Base-by-base conservation (phyloP, 805 yeast species). In the Nakazawaea siamensis region DNA sequence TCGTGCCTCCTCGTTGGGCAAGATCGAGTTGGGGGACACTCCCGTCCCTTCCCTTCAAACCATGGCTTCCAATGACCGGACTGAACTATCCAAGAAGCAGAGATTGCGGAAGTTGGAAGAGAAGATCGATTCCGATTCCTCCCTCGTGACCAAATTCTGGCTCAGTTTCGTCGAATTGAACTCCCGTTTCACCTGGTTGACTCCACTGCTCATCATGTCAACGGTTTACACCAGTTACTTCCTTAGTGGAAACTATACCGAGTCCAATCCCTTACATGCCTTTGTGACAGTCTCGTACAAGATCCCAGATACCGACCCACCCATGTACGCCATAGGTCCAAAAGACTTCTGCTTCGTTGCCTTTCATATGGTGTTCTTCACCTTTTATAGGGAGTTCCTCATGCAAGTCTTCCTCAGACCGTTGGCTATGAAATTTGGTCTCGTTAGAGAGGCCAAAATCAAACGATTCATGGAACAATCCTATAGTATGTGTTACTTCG, bases 391-490 rank as follows among this genome's bases (percentile, higher is more conserved):
- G 49, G 98, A 92, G 57, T 90, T 92, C 52, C 51, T 76, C 44
- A 87, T 92, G 97, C 88, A 87, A 54, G 64, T 73, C 23, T 49
- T 86, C 1, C 71, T 92, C 40, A 68, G 67, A 47, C 97, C 97
- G 6, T 42, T 84, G 23, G 90, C 96, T 2, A 26, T 21, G 8
- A 37, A 40, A 24, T 62, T 55, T 29, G 85, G 85, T 1, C 50
- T 85, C 25, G 62, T 45, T 26, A 60, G 60, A 36, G 69, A 66
- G 40, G 65, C 66, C 15, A 88, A 84, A 55, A 55, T 75, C 28
- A 73, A 71, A 42, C 73, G 99, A 56, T 87, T 90, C 58, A 76
- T 85, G 79, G 99, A 92, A 58, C 99, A 92, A 63, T 70, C 87
- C 6, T 92, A 90, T 54, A 73, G 90, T 2, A 68, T 86, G 47